Evolutionary conservation across 192 early-diverging fungal genomes (phyloP).

Genomic region (Backusella westeae): DNA sequence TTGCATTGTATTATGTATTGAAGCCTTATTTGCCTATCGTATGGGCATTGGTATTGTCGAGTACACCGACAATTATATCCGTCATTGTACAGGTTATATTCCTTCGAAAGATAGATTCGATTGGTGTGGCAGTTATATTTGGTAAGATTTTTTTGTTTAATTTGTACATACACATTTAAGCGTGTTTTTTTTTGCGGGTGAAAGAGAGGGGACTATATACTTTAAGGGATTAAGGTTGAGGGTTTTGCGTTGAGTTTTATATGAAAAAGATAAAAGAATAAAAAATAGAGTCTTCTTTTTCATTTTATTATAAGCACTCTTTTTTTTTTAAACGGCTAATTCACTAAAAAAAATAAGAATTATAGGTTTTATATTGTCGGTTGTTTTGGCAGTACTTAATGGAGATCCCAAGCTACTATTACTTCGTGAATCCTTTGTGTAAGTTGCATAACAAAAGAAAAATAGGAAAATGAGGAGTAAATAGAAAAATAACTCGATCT

Average conservation of each 20-base stretch:
- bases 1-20: constrained; percentile 37
- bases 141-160: constrained; percentile 16
- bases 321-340: not conserved
- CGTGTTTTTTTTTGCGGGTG: not conserved
- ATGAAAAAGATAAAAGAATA: not conserved
- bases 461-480: not conserved
- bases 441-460: constrained; percentile 5
- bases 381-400: constrained; percentile 38
- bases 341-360: not conserved
- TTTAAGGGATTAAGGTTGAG: not conserved
- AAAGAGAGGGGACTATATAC: not conserved
- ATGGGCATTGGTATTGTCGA: constrained; percentile 42
- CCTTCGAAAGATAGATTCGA: constrained; percentile 23
- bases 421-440: constrained; percentile 46
- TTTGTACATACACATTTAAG: not conserved
- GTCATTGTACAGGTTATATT: constrained; percentile 30
- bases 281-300: not conserved
- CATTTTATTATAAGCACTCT: no score
- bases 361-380: constrained; percentile 40
- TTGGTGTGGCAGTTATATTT: constrained; percentile 34
- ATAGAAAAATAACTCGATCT: not conserved
- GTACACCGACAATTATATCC: constrained; percentile 39
- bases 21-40: constrained; percentile 36
- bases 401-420: constrained; percentile 40
- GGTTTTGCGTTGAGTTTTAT: not conserved